phyloP scores from a whole-genome alignment of 73 alveolate genomes.

The Paramecium tetraurelia region DNA sequence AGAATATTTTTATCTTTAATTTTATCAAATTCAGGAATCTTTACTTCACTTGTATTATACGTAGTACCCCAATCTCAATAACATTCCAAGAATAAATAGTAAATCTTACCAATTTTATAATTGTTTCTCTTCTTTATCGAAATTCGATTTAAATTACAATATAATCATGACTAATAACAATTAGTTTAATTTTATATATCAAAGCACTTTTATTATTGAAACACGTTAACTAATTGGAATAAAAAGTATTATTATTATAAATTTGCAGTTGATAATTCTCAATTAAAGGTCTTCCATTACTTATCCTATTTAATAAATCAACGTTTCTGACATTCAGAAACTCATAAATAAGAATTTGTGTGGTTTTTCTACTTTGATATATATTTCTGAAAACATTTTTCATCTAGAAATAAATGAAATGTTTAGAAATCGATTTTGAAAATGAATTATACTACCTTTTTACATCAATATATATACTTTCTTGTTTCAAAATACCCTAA shows the following conservation, averaged over 20 bases:
- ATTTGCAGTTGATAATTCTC: neutral
- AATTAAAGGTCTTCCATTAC: neutral
- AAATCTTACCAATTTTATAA: neutral
- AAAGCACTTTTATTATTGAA: neutral
- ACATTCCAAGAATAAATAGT: slow-evolving; percentile 27
- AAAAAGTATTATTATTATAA: neutral
- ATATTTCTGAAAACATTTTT: slow-evolving; percentile 24
- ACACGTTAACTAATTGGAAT: neutral
- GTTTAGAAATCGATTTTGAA: neutral
- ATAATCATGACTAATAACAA: neutral
- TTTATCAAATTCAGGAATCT: neutral
- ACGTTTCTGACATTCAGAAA: slow-evolving; percentile 26
- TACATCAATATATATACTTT: neutral
- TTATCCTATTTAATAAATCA: slow-evolving; percentile 21
- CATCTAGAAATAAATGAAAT: neutral
- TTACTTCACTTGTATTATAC: slow-evolving; percentile 5
- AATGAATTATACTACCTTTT: neutral
- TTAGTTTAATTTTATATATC: neutral
- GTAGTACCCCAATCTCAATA: neutral
- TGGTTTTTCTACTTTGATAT: slow-evolving; percentile 32
- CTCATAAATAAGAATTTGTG: slow-evolving; percentile 4
- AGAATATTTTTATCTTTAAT: slow-evolving; percentile 5
- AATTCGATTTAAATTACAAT: neutral
- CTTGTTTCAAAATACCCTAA: neutral
- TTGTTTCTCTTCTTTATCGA: neutral